Evolutionary conservation across 176 grass and related monocot genomes (phyloP), one percentile per base, ranked within the genome.

Genomic region (Pontederia paniculata): DNA sequence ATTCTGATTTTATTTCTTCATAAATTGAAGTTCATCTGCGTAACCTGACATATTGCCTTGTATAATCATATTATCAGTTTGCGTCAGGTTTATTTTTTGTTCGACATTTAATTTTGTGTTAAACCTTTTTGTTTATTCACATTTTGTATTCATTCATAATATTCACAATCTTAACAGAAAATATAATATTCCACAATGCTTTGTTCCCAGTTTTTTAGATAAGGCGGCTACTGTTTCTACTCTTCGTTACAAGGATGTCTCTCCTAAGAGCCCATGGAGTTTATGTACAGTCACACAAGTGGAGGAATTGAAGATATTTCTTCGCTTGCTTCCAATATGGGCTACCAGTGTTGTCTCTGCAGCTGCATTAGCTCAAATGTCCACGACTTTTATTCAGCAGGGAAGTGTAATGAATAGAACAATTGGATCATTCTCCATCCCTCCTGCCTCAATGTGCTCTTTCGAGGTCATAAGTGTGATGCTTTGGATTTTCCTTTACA

Each of bases 361-460:
- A 14, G 63, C 74, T 16, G 70, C 74, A 41, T 73, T 77, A 14
- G 88, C 83, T 50, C 88, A 88, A 69, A 81, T 88, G 83, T 76
- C 77, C 54, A 94, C 77, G 25, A 94, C 88, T 49, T 94, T 88
- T 58, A 94, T 94, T 59, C 88, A 94, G 53, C 88, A 94, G 52
- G 88, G 88, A 58, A 81, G 50, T 55, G 65, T 80, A 66, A 85
- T 88, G 84, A 61, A 95, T 66, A 85, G 77, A 50, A 82, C 50
- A 18, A 68, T 88, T 55, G 69, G 78, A 2, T 80, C 78, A 0
- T 21, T 95, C 16, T 77, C 78, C 12, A 68, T 88, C 58, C 84
- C 89, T 67, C 72, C 89, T 2, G 81, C 89, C 31, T 85, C 89
- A 50, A 55, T 88, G 53, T 82, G 73, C 61, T 85, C 81, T 25